Conservation (phyloP, 208 protist species). For the Leishmania martiniquensis region DNA sequence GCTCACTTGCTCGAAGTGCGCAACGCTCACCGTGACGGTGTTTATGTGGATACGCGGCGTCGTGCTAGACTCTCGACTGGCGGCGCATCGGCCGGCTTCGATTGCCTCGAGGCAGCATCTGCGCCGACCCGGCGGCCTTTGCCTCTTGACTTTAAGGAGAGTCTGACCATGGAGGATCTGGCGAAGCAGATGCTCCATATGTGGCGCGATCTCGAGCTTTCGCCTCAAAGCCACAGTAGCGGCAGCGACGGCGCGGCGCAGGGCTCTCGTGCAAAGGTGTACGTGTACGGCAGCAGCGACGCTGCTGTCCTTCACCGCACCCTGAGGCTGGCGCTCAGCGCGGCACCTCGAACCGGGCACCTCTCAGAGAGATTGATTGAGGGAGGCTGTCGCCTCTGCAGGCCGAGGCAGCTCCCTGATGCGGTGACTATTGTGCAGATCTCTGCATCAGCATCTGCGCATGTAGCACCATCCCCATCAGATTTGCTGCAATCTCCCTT, state of each 20-base stretch:
- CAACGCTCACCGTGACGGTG: conserved; percentile 17
- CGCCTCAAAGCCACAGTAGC: too few relatives aligned
- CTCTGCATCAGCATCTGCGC: neutral
- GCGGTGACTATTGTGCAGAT: neutral
- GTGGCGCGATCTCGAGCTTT: conserved; percentile 26
- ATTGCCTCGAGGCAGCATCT: neutral
- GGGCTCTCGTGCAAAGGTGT: conserved; percentile 30
- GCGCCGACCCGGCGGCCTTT: neutral
- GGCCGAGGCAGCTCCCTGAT: neutral
- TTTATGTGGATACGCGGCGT: neutral
- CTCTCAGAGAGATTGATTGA: neutral
- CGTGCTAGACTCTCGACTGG: neutral
- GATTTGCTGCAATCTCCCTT: conserved; percentile 18
- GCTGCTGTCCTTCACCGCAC: conserved; percentile 49
- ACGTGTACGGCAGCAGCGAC: conserved; percentile 64
- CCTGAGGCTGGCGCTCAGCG: conserved; percentile 23
- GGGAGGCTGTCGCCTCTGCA: neutral
- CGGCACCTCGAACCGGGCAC: neutral
- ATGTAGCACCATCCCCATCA: neutral
- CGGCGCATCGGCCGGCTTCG: neutral
- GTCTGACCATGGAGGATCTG: conserved; percentile 41
- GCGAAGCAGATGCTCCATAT: conserved; percentile 23
- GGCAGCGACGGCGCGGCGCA: neutral
- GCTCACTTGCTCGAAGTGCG: conserved; percentile 37
- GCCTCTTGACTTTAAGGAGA: conserved; percentile 24